Evolutionary conservation across 495 filamentous ascomycete species (phyloP), one percentile per base, ranked within the genome.

Genomic region (Penicillium malachiteum): DNA sequence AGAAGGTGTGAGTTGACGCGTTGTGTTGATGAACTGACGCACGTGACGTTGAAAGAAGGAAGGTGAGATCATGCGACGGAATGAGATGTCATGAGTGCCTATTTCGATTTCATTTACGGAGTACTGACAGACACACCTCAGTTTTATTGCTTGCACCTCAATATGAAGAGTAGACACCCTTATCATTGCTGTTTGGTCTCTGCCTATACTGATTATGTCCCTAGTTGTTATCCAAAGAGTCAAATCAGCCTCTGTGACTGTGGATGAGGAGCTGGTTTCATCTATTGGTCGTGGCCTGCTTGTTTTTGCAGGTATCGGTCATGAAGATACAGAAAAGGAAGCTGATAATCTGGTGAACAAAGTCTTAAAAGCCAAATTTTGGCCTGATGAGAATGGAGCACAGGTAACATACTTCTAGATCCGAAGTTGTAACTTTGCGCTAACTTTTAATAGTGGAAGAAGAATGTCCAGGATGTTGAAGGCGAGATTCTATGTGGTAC

Each of bases 191-290:
- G 21, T 4, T 26, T 26, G 21, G 21, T 26, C 2, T 26, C 21
- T 26, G 21, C 21, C 21, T 26, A 4, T 38, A 17, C 54, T 51
- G 59, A 26, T 35, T 42, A 48, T 31, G 30, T 18, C 14, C 40
- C 65, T 17, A 98, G 94, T 91, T 45, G 91, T 99, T 55, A 80
- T 99, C 31, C 95, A 99, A 73, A 81, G 95, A 53, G 95, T 97
- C 52, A 87, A 93, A 49, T 97, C 94, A 16, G 95, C 95, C 51
- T 96, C 95, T n/a, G 95, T 99, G 64, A 95, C 90, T 9, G 91
- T 99, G n/a, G 92, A 97, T 66, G 86, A 87, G 54, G 78, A 95
- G 63, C 70, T 96, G 33, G 84, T 99, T 7, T 97, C 95, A 1
- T 85, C 84, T 1, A 97, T 99, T 62, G 89, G 89, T 39, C 89